A percentile compares a stretch with the other conserved stretches of the same genome.
Evolutionary conservation across 805 yeast species (phyloP).

Genomic region (Saccharomycopsis sp.): DNA sequence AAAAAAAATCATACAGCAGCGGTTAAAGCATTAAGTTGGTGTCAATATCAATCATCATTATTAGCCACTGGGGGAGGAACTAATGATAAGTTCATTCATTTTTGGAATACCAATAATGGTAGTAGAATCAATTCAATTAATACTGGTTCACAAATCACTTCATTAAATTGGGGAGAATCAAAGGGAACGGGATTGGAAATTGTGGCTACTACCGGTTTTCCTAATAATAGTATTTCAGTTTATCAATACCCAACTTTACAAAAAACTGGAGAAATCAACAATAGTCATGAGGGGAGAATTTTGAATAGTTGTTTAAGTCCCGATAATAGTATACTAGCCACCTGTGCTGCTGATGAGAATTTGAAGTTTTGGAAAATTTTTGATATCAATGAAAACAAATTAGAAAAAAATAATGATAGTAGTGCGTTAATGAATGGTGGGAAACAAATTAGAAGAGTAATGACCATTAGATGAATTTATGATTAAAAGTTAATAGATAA

Average conservation of each 20-base stretch:
- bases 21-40: constrained; percentile 91
- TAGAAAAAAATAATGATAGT: constrained; percentile 25
- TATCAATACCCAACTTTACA: constrained; percentile 81
- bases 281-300: constrained; percentile 87
- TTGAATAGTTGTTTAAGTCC: constrained; percentile 79
- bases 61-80: constrained; percentile 98
- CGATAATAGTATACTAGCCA: constrained; percentile 81
- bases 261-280: constrained; percentile 75
- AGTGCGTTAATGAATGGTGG: constrained; percentile 27
- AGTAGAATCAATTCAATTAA: constrained; percentile 76
- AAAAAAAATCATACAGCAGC: constrained; percentile 86
- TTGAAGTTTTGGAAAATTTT: constrained; percentile 90
- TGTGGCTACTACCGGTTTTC: constrained; percentile 90
- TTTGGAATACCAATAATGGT: constrained; percentile 94
- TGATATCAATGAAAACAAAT: too few relatives aligned
- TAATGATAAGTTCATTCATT: constrained; percentile 76
- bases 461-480: constrained; percentile 43
- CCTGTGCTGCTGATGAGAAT: constrained; percentile 94
- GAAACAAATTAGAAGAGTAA: constrained; percentile 39
- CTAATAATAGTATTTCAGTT: constrained; percentile 71
- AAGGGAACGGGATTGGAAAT: constrained; percentile 67
- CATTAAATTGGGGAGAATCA: constrained; percentile 82
- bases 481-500: too few relatives aligned
- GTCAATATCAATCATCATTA: constrained; percentile 73
- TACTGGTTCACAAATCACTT: constrained; percentile 91